phyloP scores from a whole-genome alignment of 768 basidiomycete genomes.

The Daedaleopsis nitida region DNA sequence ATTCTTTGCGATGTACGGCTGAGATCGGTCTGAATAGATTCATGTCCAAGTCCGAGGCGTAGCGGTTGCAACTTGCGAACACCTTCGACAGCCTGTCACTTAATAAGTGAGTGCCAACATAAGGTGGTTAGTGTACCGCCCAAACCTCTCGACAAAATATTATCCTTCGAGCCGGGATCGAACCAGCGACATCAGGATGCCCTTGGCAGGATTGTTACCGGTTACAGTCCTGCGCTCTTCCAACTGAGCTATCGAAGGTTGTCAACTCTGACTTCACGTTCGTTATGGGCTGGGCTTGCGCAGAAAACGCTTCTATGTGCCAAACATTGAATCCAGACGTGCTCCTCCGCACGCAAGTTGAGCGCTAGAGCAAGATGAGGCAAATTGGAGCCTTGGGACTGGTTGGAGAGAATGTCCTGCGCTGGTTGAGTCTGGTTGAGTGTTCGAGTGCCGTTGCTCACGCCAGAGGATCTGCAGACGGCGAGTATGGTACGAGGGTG shows the following conservation, averaged over 20 bases:
- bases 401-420: no score
- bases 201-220: background rate
- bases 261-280: background rate
- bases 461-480: background rate
- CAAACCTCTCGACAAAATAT: no score
- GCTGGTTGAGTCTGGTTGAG: no score
- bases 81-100: no score
- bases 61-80: no score
- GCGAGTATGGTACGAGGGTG: background rate
- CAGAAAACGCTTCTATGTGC: no score
- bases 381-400: background rate
- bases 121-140: no score
- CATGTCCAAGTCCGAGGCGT: no score
- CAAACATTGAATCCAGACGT: background rate
- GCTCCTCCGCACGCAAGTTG: background rate
- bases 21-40: no score
- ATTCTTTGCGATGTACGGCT: no score
- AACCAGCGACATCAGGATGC: conserved; percentile 1
- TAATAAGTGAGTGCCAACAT: no score
- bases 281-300: background rate
- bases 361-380: background rate
- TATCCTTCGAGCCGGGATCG: conserved; percentile 2
- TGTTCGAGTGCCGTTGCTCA: background rate
- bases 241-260: conserved; percentile 6
- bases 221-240: conserved; percentile 6